These are phyloP conservation scores for Corinectria fuckeliana DNA, from an alignment of 2,329 filamentous ascomycete species.

Conservation along the genomic window DNA sequence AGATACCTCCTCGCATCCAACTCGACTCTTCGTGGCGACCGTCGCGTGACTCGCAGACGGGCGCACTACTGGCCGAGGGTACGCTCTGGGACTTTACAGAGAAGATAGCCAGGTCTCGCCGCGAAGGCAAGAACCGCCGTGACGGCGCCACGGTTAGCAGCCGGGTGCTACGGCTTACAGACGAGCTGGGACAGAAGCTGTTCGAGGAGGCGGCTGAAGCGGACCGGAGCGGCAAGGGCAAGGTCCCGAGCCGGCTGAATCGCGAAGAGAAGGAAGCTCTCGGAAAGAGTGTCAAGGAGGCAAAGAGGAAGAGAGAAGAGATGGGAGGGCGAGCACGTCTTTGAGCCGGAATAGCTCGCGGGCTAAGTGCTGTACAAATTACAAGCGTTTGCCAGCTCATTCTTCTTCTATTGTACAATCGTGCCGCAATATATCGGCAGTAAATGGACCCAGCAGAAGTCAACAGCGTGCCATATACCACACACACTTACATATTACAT, in stretches of 20 bases:
- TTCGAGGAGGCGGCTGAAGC: conserved; percentile 64
- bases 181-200: conserved; percentile 72
- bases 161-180: conserved; percentile 79
- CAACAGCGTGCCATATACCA: not conserved
- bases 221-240: conserved; percentile 45
- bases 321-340: conserved; percentile 57
- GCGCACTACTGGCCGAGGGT: conserved; percentile 71
- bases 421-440: not conserved
- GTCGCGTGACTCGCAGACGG: conserved; percentile 65
- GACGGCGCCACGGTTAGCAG: conserved; percentile 89
- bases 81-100: conserved; percentile 92
- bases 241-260: conserved; percentile 52
- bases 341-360: conserved; percentile 36
- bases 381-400: conserved; percentile 14
- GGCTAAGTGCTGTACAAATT: conserved; percentile 17
- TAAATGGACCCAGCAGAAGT: not conserved
- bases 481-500: conserved; percentile 9
- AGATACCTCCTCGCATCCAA: conserved; percentile 66
- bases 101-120: conserved; percentile 78
- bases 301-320: conserved; percentile 55
- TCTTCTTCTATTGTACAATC: conserved; percentile 10
- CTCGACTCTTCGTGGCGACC: conserved; percentile 80
- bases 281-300: conserved; percentile 52
- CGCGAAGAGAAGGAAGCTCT: conserved; percentile 57
- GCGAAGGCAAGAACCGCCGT: conserved; percentile 95